These are phyloP conservation scores for Orbilia javanica DNA, from an alignment of 2,329 filamentous ascomycete genomes.

Conservation along the genomic window DNA sequence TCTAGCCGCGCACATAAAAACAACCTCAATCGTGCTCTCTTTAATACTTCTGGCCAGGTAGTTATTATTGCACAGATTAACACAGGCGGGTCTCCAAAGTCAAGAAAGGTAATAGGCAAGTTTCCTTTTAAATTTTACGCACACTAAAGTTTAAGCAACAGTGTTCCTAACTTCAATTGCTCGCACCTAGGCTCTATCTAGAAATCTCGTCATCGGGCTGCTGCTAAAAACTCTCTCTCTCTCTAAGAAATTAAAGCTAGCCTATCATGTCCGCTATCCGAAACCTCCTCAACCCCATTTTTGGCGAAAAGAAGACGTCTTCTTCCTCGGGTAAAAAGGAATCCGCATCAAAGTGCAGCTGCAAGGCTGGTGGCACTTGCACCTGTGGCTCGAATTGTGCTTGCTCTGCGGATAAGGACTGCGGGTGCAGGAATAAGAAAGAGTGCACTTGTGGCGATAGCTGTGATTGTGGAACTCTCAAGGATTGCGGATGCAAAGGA, in stretches of 20 bases:
- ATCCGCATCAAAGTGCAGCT: slow-evolving; percentile 29
- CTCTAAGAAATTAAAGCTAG: neutral
- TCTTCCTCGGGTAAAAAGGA: slow-evolving; percentile 26
- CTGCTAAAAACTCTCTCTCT: neutral
- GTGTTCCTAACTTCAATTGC: neutral
- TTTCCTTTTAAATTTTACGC: neutral
- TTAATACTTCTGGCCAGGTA: neutral
- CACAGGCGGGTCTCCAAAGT: neutral
- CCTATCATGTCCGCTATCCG: slow-evolving; percentile 42
- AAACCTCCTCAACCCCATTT: slow-evolving; percentile 46
- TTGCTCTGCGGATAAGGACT: slow-evolving; percentile 24
- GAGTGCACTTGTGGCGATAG: slow-evolving; percentile 28
- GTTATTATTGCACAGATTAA: neutral
- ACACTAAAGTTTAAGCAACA: neutral
- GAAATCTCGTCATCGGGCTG: neutral
- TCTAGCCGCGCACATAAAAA: slow-evolving; percentile 14
- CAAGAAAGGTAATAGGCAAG: neutral
- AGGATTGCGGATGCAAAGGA: slow-evolving; percentile 41
- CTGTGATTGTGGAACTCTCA: slow-evolving; percentile 33
- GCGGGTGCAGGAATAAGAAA: slow-evolving; percentile 39
- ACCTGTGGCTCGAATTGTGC: slow-evolving; percentile 35
- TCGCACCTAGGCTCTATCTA: neutral
- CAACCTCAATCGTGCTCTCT: slow-evolving; percentile 20
- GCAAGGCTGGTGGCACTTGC: slow-evolving; percentile 26
- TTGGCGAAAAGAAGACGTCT: slow-evolving; percentile 36